Conservation (phyloP, 225 moss, liverwort and hornwort genomes). For the Polytrichum commune region DNA sequence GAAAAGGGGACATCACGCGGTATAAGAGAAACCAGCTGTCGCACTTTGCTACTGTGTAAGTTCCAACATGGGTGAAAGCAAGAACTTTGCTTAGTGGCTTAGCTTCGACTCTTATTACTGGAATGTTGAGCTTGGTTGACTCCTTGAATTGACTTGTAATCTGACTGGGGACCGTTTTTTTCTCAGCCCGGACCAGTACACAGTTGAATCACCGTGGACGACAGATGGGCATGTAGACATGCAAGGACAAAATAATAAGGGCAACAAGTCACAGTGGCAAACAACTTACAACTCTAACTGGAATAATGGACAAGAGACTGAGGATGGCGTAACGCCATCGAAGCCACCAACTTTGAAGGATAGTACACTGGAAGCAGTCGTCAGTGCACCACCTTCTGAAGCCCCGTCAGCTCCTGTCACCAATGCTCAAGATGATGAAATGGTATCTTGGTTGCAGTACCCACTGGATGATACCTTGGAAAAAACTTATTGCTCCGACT, state of each 20-base stretch:
- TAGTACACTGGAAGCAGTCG: conserved; percentile 38
- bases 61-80: conserved; percentile 6
- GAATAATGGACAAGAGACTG: conserved; percentile 40
- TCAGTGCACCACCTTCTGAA: conserved; percentile 39
- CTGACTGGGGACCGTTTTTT: conserved; percentile 4
- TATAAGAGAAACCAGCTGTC: conserved; percentile 51
- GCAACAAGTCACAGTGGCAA: conserved; percentile 64
- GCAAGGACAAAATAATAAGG: conserved; percentile 54
- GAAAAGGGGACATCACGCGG: conserved; percentile 63
- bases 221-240: conserved; percentile 53
- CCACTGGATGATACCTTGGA: conserved; percentile 70
- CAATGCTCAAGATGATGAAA: conserved; percentile 59
- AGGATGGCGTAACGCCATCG: conserved; percentile 62
- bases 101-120: background rate
- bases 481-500: conserved; percentile 60
- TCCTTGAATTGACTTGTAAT: conserved; percentile 3
- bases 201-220: conserved; percentile 40
- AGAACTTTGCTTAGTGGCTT: background rate
- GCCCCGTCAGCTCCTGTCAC: conserved; percentile 14
- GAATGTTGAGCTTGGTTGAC: background rate
- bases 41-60: conserved; percentile 71
- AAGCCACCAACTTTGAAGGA: conserved; percentile 51
- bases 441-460: conserved; percentile 81
- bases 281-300: conserved; percentile 33
- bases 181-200: conserved; percentile 56